These are phyloP conservation scores for Alternaria gaisen DNA, from an alignment of 2,329 filamentous ascomycete species.

Conservation along the genomic window DNA sequence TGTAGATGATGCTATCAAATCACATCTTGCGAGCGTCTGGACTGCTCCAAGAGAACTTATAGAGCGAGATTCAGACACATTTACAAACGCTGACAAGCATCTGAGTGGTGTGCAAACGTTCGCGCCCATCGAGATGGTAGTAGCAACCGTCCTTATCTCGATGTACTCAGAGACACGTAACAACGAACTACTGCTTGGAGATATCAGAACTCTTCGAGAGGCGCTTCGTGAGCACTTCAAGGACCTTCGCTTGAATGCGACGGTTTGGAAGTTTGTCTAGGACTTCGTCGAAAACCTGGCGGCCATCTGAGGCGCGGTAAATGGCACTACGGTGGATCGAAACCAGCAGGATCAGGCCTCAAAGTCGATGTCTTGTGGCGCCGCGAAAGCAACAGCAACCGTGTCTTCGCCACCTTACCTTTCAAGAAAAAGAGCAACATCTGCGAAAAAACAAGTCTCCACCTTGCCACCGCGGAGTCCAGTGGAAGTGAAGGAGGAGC, in stretches of 20 bases:
- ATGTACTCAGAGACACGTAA: conserved; percentile 39
- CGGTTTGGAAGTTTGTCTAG: conserved; percentile 45
- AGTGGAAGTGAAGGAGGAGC: conserved; percentile 4
- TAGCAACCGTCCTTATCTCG: conserved; percentile 46
- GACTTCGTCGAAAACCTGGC: conserved; percentile 42
- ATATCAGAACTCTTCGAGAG: conserved; percentile 40
- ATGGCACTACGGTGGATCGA: conserved; percentile 30
- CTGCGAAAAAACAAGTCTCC: background rate
- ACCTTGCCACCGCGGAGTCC: conserved; percentile 1
- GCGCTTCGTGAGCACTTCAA: conserved; percentile 37
- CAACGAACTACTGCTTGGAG: conserved; percentile 38
- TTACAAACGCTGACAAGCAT: conserved; percentile 40
- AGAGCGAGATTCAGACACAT: conserved; percentile 35
- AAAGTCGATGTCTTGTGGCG: background rate
- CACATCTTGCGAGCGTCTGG: conserved; percentile 47
- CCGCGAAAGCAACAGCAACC: background rate
- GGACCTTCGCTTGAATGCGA: conserved; percentile 40
- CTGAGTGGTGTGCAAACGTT: conserved; percentile 44
- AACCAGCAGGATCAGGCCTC: conserved; percentile 1
- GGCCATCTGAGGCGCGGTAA: conserved; percentile 32
- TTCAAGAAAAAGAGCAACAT: background rate
- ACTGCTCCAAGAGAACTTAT: conserved; percentile 41
- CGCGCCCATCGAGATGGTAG: conserved; percentile 50
- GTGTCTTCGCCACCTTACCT: background rate
- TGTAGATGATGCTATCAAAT: conserved; percentile 41